phyloP scores from a whole-genome alignment of 768 basidiomycete species.

The Tricholoma matsutake region DNA sequence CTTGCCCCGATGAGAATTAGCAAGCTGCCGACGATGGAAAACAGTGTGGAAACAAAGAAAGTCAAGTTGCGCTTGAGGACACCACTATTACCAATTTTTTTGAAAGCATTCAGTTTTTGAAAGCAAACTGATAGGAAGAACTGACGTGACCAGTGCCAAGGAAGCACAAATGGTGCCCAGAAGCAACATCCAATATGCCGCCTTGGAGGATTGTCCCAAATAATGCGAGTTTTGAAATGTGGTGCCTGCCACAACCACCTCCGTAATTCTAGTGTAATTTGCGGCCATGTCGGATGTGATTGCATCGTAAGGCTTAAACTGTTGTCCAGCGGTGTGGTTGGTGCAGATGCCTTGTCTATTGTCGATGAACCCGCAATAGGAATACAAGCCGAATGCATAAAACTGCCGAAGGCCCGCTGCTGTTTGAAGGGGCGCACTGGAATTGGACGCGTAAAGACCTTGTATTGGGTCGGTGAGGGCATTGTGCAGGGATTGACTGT shows the following conservation, averaged over 20 bases:
- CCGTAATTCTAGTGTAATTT: constrained; percentile 59
- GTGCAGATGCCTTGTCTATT: constrained; percentile 59
- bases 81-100: constrained; percentile 55
- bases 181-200: constrained; percentile 73
- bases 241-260: constrained; percentile 46
- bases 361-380: constrained; percentile 71
- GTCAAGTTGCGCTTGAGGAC: constrained; percentile 60
- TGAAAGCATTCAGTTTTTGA: not conserved
- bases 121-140: constrained; percentile 8
- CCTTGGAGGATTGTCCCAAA: constrained; percentile 59
- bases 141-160: constrained; percentile 66
- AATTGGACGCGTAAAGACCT: constrained; percentile 65
- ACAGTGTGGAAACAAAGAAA: constrained; percentile 64
- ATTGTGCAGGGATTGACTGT: constrained; percentile 49
- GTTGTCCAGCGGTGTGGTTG: constrained; percentile 53
- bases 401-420: constrained; percentile 60
- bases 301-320: constrained; percentile 62
- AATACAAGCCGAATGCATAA: constrained; percentile 82
- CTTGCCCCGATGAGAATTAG: constrained; percentile 66
- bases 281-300: constrained; percentile 64
- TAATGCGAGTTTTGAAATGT: constrained; percentile 61
- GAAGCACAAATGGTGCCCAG: constrained; percentile 67
- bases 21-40: constrained; percentile 57
- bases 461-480: constrained; percentile 56
- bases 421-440: constrained; percentile 55